Percentiles rank a stretch among this genome's conserved stretches.
Evolutionary conservation across 176 grass and related monocot genomes (phyloP).

Genomic region (Themeda triandra): DNA sequence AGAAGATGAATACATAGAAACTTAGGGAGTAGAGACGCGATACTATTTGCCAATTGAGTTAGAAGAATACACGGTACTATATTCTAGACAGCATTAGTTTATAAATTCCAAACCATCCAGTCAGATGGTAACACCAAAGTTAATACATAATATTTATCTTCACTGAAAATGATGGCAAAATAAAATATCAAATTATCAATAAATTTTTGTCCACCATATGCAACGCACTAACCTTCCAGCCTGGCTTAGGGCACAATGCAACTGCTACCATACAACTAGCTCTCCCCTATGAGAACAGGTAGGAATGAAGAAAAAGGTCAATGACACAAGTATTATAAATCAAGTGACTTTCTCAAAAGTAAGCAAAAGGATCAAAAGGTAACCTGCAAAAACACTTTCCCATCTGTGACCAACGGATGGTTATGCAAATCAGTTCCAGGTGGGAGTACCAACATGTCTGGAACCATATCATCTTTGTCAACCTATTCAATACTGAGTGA

Average conservation of each 20-base stretch:
- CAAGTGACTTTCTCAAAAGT: neutral
- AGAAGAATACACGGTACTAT: neutral
- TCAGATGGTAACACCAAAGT: neutral
- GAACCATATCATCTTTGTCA: constrained; percentile 60
- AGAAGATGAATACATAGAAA: neutral
- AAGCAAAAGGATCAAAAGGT: constrained; percentile 19
- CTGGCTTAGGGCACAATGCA: constrained; percentile 71
- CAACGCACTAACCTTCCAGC: constrained; percentile 72
- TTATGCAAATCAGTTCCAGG: constrained; percentile 85
- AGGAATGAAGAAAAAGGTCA: neutral
- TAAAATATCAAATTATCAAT: neutral
- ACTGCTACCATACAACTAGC: constrained; percentile 92
- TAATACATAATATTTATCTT: neutral
- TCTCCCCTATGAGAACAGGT: constrained; percentile 64
- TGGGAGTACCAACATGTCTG: constrained; percentile 68
- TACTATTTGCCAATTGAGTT: neutral
- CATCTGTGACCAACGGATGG: constrained; percentile 72
- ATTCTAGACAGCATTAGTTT: neutral
- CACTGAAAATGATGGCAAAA: constrained; percentile 2
- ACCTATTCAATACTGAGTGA: constrained; percentile 49
- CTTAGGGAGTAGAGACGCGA: neutral
- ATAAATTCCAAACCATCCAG: neutral
- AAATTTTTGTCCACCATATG: neutral
- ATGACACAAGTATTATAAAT: neutral
- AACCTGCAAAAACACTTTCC: constrained; percentile 78